A percentile compares a stretch with the other conserved stretches of the same genome.
Conservation (phyloP, 441 rosid genomes). For the Euphorbia celastroides region DNA sequence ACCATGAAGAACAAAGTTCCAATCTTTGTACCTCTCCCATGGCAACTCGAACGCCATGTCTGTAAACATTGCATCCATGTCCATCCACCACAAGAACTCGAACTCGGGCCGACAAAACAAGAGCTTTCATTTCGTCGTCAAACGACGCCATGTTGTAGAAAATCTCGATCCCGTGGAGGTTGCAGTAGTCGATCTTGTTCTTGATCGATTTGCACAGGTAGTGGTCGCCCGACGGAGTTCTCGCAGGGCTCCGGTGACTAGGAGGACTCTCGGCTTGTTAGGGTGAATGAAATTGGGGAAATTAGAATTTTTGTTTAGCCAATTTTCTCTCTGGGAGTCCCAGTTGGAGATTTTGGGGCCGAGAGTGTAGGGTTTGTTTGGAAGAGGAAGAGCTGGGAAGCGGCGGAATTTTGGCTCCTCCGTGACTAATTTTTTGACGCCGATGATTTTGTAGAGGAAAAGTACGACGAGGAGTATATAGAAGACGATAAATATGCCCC, state of each 20-base stretch:
- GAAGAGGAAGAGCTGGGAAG: too few relatives aligned
- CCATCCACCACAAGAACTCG: conserved; percentile 97
- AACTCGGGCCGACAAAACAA: conserved; percentile 76
- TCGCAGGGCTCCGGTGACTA: conserved; percentile 88
- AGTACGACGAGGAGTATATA: too few relatives aligned
- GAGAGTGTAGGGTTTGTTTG: too few relatives aligned
- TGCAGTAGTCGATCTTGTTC: conserved; percentile 90
- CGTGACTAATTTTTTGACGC: too few relatives aligned
- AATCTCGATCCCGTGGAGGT: conserved; percentile 74
- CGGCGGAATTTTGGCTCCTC: too few relatives aligned
- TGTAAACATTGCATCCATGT: conserved; percentile 90
- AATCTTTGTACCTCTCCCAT: conserved; percentile 82
- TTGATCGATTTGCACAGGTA: conserved; percentile 79
- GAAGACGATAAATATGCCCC: too few relatives aligned
- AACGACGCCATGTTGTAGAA: conserved; percentile 80
- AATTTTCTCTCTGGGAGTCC: conserved; percentile 61
- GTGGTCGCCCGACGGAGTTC: conserved; percentile 86
- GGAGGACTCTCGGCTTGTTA: conserved; percentile 74
- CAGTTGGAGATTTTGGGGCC: conserved; percentile 76
- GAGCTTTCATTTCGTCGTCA: conserved; percentile 69
- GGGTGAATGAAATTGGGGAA: conserved; percentile 55
- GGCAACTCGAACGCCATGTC: conserved; percentile 95
- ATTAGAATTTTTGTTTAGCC: conserved; percentile 56
- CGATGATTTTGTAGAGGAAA: too few relatives aligned
- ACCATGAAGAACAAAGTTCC: conserved; percentile 75